Evolutionary conservation across 1,284 basidiomycete genomes (phyloP).

Genomic region (Papiliotrema nemorosa): DNA sequence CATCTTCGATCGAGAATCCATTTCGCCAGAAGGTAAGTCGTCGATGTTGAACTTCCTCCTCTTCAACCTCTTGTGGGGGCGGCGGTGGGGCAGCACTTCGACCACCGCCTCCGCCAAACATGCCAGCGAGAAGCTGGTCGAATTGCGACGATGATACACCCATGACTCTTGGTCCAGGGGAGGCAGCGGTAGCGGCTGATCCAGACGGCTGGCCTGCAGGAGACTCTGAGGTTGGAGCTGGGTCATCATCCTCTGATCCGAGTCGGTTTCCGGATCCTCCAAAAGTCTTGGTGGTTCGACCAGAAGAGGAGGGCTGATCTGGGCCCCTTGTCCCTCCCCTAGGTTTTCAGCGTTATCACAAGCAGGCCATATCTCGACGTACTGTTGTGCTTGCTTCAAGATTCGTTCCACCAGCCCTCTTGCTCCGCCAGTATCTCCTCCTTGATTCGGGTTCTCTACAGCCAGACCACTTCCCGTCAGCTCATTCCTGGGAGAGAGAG

Average conservation of each 20-base stretch:
- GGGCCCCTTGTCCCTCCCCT: background rate
- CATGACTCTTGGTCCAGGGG: constrained; percentile 2
- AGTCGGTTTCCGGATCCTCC: constrained; percentile 73
- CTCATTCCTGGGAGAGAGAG: background rate
- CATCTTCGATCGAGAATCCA: constrained; percentile 90
- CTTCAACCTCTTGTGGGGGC: constrained; percentile 50
- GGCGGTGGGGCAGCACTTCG: constrained; percentile 8
- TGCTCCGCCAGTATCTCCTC: constrained; percentile 55
- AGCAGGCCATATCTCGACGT: too few relatives aligned
- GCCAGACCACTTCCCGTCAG: constrained; percentile 68
- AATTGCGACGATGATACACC: constrained; percentile 14
- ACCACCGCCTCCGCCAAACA: constrained; percentile 10
- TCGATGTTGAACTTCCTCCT: constrained; percentile 64
- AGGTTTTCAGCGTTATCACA: background rate
- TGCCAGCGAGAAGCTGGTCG: constrained; percentile 14
- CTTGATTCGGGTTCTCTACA: constrained; percentile 74
- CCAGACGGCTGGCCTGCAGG: constrained; percentile 13
- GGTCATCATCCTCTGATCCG: constrained; percentile 80
- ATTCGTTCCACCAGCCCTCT: constrained; percentile 71
- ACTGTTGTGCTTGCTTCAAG: constrained; percentile 76
- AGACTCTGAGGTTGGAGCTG: constrained; percentile 59
- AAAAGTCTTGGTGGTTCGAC: constrained; percentile 48
- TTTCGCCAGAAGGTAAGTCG: constrained; percentile 90
- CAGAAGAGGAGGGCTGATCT: background rate
- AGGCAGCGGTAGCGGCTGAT: background rate